Conservation (phyloP, 805 yeast genomes). For the Cyberlindnera xylosilytica region DNA sequence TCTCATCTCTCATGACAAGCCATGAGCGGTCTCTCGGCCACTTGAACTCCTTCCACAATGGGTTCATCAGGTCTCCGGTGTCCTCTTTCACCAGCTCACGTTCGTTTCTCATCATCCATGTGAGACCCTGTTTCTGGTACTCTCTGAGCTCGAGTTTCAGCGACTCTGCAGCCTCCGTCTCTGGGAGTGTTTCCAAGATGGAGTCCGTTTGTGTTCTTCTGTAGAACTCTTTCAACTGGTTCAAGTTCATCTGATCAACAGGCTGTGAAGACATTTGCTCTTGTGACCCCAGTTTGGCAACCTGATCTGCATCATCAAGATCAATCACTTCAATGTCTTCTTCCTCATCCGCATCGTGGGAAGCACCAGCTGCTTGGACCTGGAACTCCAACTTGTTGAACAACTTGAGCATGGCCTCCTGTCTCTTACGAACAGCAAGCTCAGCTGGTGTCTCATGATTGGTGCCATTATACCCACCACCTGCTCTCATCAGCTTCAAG, state of each 20-base stretch:
- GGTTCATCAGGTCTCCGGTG: slow-evolving; percentile 63
- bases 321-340: slow-evolving; percentile 30
- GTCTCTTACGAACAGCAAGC: slow-evolving; percentile 46
- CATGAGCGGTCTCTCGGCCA: slow-evolving; percentile 64
- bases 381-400: slow-evolving; percentile 48
- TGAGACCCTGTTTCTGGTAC: slow-evolving; percentile 80
- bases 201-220: slow-evolving; percentile 64
- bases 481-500: slow-evolving; percentile 14
- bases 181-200: slow-evolving; percentile 55
- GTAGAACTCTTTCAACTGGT: slow-evolving; percentile 76
- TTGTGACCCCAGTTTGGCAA: slow-evolving; percentile 14
- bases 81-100: slow-evolving; percentile 44
- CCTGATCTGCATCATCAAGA: slow-evolving; percentile 35
- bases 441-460: slow-evolving; percentile 53
- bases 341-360: slow-evolving; percentile 5
- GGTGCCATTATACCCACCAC: slow-evolving; percentile 9
- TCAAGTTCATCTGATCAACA: slow-evolving; percentile 49
- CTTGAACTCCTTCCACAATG: slow-evolving; percentile 74
- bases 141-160: slow-evolving; percentile 61
- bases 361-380: slow-evolving; percentile 7
- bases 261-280: slow-evolving; percentile 14
- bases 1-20: slow-evolving; percentile 29
- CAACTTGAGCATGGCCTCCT: slow-evolving; percentile 50
- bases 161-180: slow-evolving; percentile 45
- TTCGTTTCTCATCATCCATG: slow-evolving; percentile 89